A percentile compares a stretch with the other conserved stretches of the same genome.
phyloP scores from a whole-genome alignment of 129 eudicot species.

The Tagetes patula region DNA sequence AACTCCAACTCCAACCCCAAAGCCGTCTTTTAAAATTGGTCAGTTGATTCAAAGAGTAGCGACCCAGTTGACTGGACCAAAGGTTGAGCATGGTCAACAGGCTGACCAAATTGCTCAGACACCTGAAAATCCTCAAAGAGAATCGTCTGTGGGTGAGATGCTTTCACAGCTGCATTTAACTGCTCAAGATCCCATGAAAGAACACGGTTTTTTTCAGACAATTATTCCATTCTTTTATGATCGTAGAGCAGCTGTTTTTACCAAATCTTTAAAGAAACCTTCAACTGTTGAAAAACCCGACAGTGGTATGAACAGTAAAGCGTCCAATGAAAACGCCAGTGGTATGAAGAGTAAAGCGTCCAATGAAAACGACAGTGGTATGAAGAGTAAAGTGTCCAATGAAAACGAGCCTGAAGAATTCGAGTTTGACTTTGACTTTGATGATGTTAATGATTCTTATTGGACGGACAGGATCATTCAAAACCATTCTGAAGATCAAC shows the following conservation, averaged over 20 bases:
- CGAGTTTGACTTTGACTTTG: conserved; percentile 58
- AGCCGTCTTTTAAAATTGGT: conserved; percentile 83
- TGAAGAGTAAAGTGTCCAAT: conserved; percentile 43
- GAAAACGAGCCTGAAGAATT: conserved; percentile 39
- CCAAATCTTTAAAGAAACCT: conserved; percentile 36
- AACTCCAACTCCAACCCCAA: conserved; percentile 55
- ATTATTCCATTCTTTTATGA: conserved; percentile 53
- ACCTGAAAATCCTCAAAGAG: conserved; percentile 36
- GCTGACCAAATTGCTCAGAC: conserved; percentile 27
- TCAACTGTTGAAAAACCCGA: conserved; percentile 32
- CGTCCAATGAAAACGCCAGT: conserved; percentile 19
- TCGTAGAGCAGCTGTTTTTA: conserved; percentile 52
- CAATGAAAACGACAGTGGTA: conserved; percentile 11
- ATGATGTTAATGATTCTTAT: conserved; percentile 74
- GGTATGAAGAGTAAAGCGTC: conserved; percentile 45
- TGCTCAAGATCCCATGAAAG: conserved; percentile 70
- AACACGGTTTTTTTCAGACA: conserved; percentile 38
- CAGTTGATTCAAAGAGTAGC: conserved; percentile 78
- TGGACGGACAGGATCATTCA: conserved; percentile 88
- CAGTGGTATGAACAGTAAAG: conserved; percentile 43
- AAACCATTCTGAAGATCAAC: conserved; percentile 62
- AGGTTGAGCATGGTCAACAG: conserved; percentile 30
- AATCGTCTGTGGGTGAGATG: conserved; percentile 54
- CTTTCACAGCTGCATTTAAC: conserved; percentile 60
- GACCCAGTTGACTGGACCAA: conserved; percentile 72